Evolutionary conservation across 2,329 filamentous ascomycete species (phyloP), one percentile per base, ranked within the genome.

Genomic region (Cadophora malorum): DNA sequence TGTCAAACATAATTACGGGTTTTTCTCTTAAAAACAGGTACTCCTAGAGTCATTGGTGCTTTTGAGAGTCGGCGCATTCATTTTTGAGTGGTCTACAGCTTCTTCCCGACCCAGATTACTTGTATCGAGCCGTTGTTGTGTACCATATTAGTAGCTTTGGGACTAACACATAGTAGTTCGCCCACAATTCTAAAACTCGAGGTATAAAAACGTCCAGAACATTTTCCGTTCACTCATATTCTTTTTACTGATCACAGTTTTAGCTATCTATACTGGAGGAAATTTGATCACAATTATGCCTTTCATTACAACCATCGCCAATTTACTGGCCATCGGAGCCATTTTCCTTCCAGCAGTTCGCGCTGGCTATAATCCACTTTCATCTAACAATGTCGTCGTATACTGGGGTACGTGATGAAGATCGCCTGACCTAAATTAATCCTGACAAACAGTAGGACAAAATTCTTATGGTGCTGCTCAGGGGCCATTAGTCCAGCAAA

Each of bases 401-500:
- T 92, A 92, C 77, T 92, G 89, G 89, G 90, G 88, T 80, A 78
- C 73, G 78, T 35, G 64, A 65, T 47, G 55, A n/a, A 38, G 28
- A 8, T 45, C 14, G 16, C 19, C 21, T 47, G 23, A 25, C 10
- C 19, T 21, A 31, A 35, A 63, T 8, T 62, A 23, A 62, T 12
- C 14, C 33, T 71, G 12, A 74, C 47, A 60, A 41, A 81, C 63
- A 64, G 41, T 65, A 79, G 76, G 84, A 4, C 89, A 91, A 75
- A 91, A 91, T 76, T 91, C 88, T 0, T 83, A 81, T 70, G 79
- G 81, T 10, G 80, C 83, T 67, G 80, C 80, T 3, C 78, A 74
- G 21, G 82, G 83, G 3, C 71, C 79, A 8, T 71, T 79, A 21
- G 80, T 82, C 2, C 89, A 91, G 76, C 80, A 86, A 71, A 80